Evolutionary conservation across 441 rosid species (phyloP).

Genomic region (Populus tomentosa): DNA sequence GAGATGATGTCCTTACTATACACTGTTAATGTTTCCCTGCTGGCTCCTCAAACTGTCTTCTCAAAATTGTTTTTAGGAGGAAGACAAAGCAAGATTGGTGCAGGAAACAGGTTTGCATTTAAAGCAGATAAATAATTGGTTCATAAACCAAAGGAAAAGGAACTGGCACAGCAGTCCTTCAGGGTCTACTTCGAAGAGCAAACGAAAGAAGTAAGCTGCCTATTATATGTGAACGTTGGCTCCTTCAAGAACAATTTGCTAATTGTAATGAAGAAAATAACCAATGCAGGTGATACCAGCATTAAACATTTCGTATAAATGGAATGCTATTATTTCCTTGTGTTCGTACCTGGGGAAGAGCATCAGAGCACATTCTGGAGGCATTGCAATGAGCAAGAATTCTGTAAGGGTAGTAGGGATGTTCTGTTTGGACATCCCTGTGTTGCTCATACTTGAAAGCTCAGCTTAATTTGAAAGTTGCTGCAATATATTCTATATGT

Average conservation of each 20-base stretch:
- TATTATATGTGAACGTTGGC: not conserved
- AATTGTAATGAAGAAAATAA: constrained; percentile 20
- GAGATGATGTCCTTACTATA: not conserved
- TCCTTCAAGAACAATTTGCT: constrained; percentile 4
- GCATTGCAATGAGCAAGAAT: not conserved
- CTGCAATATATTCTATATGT: constrained; percentile 5
- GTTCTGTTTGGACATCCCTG: not conserved
- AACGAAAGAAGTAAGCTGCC: constrained; percentile 72
- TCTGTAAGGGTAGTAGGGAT: not conserved
- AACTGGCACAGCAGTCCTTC: constrained; percentile 98
- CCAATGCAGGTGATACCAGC: constrained; percentile 37
- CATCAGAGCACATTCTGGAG: not conserved
- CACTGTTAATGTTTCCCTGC: not conserved
- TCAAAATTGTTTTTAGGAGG: constrained; percentile 54
- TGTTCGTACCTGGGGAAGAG: not conserved
- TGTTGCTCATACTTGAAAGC: not conserved
- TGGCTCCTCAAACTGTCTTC: not conserved
- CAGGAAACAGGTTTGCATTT: constrained; percentile 95
- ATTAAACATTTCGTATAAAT: constrained; percentile 13
- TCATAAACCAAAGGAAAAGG: constrained; percentile 94
- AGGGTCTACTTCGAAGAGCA: constrained; percentile 75
- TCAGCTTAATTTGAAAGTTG: not conserved
- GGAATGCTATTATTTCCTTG: not conserved
- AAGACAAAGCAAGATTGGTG: constrained; percentile 89
- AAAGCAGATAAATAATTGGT: constrained; percentile 97